Base-by-base conservation (phyloP, 2,329 filamentous ascomycete species). In the Aureobasidium sp. region DNA sequence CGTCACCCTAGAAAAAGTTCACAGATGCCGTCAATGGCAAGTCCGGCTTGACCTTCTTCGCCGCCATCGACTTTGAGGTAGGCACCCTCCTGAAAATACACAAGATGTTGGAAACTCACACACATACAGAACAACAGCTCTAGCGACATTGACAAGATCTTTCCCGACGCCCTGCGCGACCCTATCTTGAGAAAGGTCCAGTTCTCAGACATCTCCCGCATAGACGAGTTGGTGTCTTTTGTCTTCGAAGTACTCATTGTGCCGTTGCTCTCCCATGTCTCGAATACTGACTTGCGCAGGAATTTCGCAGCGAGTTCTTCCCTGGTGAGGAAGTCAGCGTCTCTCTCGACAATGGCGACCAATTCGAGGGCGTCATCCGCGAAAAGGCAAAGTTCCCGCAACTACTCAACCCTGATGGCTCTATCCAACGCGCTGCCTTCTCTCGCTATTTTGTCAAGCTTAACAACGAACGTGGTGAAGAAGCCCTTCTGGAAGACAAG, bases 21-120 rank as follows among this genome's bases (percentile, higher is more conserved):
- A 96, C 95, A 64, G 96, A 95, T 75, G 90, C 96, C 72, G 95
- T 97, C 66, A 96, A 91, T 13, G 94, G 94, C 59, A 93, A 96
- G 73, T 95, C 91, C 34, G 88, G 88, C 59, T 80, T 97, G 66
- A 93, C 85, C 3, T 99, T 95, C 75, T 97, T 97, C 70, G 91
- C 96, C 67, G 94, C 94, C 30, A 82, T 93, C 34, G 68, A 70
- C 37, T 73, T 70, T 21, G 72, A 74, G 70, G 72, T 73, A 66
- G 50, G 68, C 55, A 45, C 47, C 54, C 64, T 59, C 62, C 55
- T 62, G 51, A 62, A 64, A 36, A 47, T 49, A 37, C 34, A 48
- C 37, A 27, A 32, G 37, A 47, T 7, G 14, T 21, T 63, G 13
- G 49, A 51, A 11, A 53, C 68, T 73, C 49, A 71, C 58, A 53